Evolutionary conservation across 2,329 filamentous ascomycete genomes (phyloP).

Genomic region (Eutypella sp.): DNA sequence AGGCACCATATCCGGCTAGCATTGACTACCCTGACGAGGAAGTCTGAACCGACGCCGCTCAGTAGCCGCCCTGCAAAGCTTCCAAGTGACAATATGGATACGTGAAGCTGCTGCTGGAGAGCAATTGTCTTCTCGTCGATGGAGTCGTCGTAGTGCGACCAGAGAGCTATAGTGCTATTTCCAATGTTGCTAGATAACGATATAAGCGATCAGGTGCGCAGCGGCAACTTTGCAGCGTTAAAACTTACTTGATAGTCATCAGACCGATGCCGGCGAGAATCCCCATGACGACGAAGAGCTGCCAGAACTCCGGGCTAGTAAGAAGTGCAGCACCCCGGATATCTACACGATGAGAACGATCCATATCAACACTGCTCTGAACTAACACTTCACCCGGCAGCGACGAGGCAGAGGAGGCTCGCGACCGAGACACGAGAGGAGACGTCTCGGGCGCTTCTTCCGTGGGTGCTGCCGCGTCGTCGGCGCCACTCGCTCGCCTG

Average conservation of each 20-base stretch:
- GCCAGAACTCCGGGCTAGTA: conserved; percentile 76
- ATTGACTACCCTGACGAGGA: conserved; percentile 74
- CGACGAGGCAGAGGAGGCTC: conserved; percentile 45
- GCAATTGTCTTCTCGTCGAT: conserved; percentile 71
- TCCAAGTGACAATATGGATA: conserved; percentile 85
- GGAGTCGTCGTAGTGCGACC: conserved; percentile 76
- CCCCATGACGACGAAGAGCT: conserved; percentile 80
- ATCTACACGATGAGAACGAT: conserved; percentile 79
- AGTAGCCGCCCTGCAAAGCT: conserved; percentile 79
- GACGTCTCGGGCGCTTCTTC: conserved; percentile 66
- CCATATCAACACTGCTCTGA: conserved; percentile 61
- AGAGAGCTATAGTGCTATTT: conserved; percentile 80
- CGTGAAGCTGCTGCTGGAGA: conserved; percentile 80
- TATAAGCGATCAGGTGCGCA: background rate
- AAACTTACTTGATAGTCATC: conserved; percentile 95
- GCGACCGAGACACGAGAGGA: conserved; percentile 72
- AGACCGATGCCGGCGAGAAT: conserved; percentile 89
- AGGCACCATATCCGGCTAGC: conserved; percentile 90
- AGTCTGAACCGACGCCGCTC: conserved; percentile 84
- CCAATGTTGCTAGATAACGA: conserved; percentile 73
- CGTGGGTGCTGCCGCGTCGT: conserved; percentile 14
- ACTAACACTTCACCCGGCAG: conserved; percentile 46
- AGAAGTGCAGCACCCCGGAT: conserved; percentile 79
- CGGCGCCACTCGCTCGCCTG: conserved; percentile 16
- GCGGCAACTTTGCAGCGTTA: background rate